Evolutionary conservation across 1,284 basidiomycete species (phyloP).

Genomic region (Heterobasidion annosum): DNA sequence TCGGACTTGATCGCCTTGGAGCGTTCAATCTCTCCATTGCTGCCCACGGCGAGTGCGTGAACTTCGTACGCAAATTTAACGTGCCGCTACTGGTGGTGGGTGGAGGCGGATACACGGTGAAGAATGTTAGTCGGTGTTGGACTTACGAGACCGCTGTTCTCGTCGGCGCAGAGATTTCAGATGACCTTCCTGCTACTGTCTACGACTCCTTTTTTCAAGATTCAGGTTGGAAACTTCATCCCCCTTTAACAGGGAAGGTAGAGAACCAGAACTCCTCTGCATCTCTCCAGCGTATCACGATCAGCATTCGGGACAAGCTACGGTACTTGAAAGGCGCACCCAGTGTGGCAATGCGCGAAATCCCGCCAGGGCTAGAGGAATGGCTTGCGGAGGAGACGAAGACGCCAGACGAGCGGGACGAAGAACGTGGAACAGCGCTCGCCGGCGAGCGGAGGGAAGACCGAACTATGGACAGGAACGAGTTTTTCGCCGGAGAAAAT

Average conservation of each 20-base stretch:
- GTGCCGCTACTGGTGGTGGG: conserved; percentile 88
- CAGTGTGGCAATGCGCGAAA: conserved; percentile 93
- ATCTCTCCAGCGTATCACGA: conserved; percentile 79
- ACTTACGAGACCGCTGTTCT: conserved; percentile 95
- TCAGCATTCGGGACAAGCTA: conserved; percentile 83
- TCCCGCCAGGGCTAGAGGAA: conserved; percentile 86
- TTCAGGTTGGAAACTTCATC: conserved; percentile 86
- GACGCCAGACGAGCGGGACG: conserved; percentile 64
- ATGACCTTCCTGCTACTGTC: conserved; percentile 81
- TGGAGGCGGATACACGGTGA: conserved; percentile 93
- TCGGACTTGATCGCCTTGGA: conserved; percentile 91
- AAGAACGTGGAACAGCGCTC: conserved; percentile 45
- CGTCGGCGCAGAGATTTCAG: conserved; percentile 78
- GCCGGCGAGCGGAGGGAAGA: conserved; percentile 53
- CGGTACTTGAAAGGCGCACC: conserved; percentile 93
- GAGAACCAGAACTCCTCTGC: conserved; percentile 88
- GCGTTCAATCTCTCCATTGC: conserved; percentile 99
- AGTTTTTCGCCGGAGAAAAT: conserved; percentile 66
- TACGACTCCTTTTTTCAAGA: conserved; percentile 95
- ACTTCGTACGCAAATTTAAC: conserved; percentile 89
- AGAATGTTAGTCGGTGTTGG: conserved; percentile 98
- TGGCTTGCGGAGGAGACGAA: conserved; percentile 74
- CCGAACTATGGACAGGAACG: conserved; percentile 45
- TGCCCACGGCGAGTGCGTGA: conserved; percentile 97
- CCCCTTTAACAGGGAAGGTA: conserved; percentile 83